Evolutionary conservation across 495 filamentous ascomycete genomes (phyloP).

Genomic region (Neurospora sp.): DNA sequence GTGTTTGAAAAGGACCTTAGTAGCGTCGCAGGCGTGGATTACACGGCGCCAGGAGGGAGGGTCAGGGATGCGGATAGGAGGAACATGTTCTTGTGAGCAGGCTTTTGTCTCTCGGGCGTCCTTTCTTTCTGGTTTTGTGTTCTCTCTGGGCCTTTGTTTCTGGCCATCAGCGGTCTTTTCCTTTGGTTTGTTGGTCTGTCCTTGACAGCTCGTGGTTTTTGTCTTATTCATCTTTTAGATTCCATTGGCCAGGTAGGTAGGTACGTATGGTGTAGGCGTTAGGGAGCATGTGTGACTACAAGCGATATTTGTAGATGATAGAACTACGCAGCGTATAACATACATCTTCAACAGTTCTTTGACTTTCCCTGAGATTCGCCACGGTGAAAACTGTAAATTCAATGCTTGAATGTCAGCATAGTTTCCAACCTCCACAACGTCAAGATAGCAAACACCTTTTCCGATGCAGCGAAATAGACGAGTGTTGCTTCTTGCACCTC

Average conservation of each 20-base stretch:
- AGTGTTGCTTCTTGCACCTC: too few species aligned
- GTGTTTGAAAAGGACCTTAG: slow-evolving; percentile 27
- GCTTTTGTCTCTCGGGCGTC: not conserved
- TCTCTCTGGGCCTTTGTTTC: not conserved
- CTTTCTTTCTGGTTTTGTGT: not conserved
- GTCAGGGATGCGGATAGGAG: slow-evolving; percentile 14
- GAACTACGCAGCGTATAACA: not conserved
- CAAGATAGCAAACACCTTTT: too few species aligned
- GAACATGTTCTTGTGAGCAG: slow-evolving; percentile 23
- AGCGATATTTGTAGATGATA: not conserved
- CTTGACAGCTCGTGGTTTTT: not conserved
- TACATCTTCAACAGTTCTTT: not conserved
- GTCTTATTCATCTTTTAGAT: not conserved
- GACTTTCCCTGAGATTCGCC: not conserved
- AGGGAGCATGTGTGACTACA: not conserved
- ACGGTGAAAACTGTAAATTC: not conserved
- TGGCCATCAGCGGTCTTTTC: not conserved
- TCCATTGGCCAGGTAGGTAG: not conserved
- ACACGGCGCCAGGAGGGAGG: slow-evolving; percentile 20
- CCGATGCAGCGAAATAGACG: too few species aligned
- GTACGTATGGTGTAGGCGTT: not conserved
- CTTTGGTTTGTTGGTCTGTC: not conserved
- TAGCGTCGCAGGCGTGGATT: slow-evolving; percentile 19
- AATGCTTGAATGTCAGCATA: too few species aligned
- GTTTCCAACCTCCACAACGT: too few species aligned